Evolutionary conservation across 108 stramenopile genomes (phyloP), one percentile per base, ranked within the genome.

Genomic region (Skeletonema potamos): DNA sequence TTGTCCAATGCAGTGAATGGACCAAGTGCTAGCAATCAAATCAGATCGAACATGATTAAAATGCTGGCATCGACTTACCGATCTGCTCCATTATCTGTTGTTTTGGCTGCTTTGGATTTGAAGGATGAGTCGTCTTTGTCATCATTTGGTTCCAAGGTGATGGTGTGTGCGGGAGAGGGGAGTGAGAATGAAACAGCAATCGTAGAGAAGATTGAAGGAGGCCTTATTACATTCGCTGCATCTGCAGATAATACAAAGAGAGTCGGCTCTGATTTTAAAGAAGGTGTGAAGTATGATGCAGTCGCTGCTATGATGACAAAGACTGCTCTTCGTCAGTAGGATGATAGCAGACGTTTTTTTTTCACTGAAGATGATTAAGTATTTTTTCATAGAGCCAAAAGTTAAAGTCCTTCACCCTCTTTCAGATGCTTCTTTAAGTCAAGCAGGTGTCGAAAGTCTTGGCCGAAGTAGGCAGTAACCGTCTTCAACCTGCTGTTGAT

Each of bases 401-500:
- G 8, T 24, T 51, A 51, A 24, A n/a, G 48, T 9, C 20, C 48
- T 51, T 51, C 39, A n/a, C 15, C 15, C 17, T 51, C 48, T 62
- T 34, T 33, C 29, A 20, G 48, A 27, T 26, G 30, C 55, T 63
- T 57, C 17, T 69, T 74, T 28, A 58, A 73, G 61, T 81, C 76
- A 30, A 82, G 60, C 51, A 82, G 41, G 15, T 82, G 64, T 0
- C 82, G 72, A 65, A 78, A 78, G 37, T 82, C 82, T 54, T 46
- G 72, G 1, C 93, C 93, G 65, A 95, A 79, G 70, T 92, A 95
- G n/a, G 90, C 91, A 20, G 92, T 92, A 6, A 92, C 90, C 3
- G 94, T 95, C 77, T 95, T 95, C 64, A 95, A 78, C 17, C 89
- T 89, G 22, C 89, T 90, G 67, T 92, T 95, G 22, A 95, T 51